Base-by-base conservation (phyloP, 1,284 basidiomycete genomes). In the Leccinum griseonigrum region DNA sequence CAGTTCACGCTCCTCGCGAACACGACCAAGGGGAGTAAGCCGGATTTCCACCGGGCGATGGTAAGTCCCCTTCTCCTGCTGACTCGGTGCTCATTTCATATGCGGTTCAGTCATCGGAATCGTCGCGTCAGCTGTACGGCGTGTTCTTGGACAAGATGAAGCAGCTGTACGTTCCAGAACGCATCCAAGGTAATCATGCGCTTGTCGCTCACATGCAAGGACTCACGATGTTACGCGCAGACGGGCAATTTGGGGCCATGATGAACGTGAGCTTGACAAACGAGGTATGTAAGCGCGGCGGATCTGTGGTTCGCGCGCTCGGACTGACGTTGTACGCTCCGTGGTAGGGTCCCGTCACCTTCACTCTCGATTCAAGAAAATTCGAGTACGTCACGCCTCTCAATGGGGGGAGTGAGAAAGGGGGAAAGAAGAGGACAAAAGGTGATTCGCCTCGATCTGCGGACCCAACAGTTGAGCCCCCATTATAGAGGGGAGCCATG, bases 171-270 rank as follows among this genome's bases (percentile, higher is more conserved):
- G 79, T 82, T 61, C 76, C 87, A 7, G 85, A 88, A 56, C 91
- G 86, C 75, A 88, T 97, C 65, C 83, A 92, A 83, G 94, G 94
- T 92, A 43, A 28, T 5, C 14, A 9, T 26, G 18, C 10, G 16
- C 67, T 34, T 22, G 58, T 32, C 16, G 10, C 43, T 22, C 18
- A 22, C 8, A 40, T 2, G 29, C 18, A 40, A 46, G 9, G 32
- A 62, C 63, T 63, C 58, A 38, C 53, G 18, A 3, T 28, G 7
- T 32, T 28, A 14, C 4, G 29, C 54, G 46, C 57, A 95, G 93
- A 95, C 73, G 94, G 94, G n/a, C 81, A 81, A 68, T 96, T 97
- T 73, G 94, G 94, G 36, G 94, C 94, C 4, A 95, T 95, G 94
- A 96, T 96, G 94, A 83, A 88, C 61, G 92, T 97, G 56, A 85